Evolutionary conservation across 257 asterid genomes (phyloP), one percentile per base, ranked within the genome.

Genomic region (Knoxia roxburghii): DNA sequence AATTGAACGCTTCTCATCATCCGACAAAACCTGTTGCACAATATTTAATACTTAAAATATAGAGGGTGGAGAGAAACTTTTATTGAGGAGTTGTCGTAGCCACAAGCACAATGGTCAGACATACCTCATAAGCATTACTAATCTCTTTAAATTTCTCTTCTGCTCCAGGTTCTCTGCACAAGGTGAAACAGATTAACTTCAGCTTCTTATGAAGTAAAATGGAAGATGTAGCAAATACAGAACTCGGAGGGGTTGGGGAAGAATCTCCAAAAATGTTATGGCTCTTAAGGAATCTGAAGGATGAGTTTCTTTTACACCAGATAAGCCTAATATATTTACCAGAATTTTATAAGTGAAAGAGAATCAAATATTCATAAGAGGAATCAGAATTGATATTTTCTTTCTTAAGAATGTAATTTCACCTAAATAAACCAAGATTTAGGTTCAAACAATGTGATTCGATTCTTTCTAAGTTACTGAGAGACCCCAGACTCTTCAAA

Each of bases 61-160:
- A n/a, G n/a, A n/a, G n/a, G n/a, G n/a, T n/a, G n/a, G n/a, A n/a
- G n/a, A n/a, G n/a, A n/a, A n/a, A n/a, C 60, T 61, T 69, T 43
- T 37, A 3, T 20, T 35, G 4, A 49, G 23, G 68, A 68, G 43
- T 55, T 37, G 55, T 50, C 57, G 35, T 29, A 13, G 18, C 32
- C 32, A 64, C 41, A 37, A 37, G 4, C 4, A 37, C 41, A 37
- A 37, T 37, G 74, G 65, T 51, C 23, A 55, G 72, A 73, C 65
- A 70, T 79, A 94, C 99, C 97, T 94, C 99, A 70, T 94, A 94
- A 18, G 99, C 97, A 81, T 94, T 90, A 75, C 99, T 87, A 43
- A 94, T 85, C 85, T 94, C 97, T 83, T 94, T 94, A 73, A 94
- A 94, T 70, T 90, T 94, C n/a, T 81, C 81, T 73, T 94, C 99